Conservation (phyloP, 2,329 filamentous ascomycete species). For the Stachybotrys chartarum region DNA sequence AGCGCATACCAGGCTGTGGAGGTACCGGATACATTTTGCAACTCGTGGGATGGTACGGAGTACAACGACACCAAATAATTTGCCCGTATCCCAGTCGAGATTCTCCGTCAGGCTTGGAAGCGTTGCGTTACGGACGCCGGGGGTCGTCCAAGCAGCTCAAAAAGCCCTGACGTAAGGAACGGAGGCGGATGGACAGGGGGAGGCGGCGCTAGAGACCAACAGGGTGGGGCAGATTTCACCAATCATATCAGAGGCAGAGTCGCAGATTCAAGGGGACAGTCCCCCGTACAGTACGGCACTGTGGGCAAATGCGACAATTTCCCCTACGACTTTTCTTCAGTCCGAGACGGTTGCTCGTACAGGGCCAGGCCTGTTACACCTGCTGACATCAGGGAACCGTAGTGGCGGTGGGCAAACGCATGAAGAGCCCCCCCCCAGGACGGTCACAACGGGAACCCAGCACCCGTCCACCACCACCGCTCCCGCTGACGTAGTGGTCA, state of each 20-base stretch:
- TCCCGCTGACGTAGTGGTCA: not conserved
- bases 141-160: conserved; percentile 13
- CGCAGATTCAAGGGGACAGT: not conserved
- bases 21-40: conserved; percentile 15
- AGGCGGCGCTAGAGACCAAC: conserved; percentile 9
- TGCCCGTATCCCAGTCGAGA: conserved; percentile 6
- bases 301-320: not conserved
- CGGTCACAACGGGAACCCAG: not conserved
- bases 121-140: conserved; percentile 16
- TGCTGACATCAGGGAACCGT: not conserved
- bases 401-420: not conserved
- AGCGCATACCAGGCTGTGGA: conserved; percentile 1
- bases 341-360: not conserved
- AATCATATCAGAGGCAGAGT: conserved; percentile 10
- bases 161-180: conserved; percentile 22
- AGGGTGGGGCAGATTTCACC: conserved; percentile 15
- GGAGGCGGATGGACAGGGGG: conserved; percentile 7
- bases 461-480: not conserved
- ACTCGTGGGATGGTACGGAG: not conserved
- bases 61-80: conserved; percentile 3
- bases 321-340: not conserved
- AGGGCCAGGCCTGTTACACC: not conserved
- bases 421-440: not conserved
- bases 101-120: conserved; percentile 7
- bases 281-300: not conserved